phyloP scores from a whole-genome alignment of 352 stramenopile species.

The Pythium folliculosum region DNA sequence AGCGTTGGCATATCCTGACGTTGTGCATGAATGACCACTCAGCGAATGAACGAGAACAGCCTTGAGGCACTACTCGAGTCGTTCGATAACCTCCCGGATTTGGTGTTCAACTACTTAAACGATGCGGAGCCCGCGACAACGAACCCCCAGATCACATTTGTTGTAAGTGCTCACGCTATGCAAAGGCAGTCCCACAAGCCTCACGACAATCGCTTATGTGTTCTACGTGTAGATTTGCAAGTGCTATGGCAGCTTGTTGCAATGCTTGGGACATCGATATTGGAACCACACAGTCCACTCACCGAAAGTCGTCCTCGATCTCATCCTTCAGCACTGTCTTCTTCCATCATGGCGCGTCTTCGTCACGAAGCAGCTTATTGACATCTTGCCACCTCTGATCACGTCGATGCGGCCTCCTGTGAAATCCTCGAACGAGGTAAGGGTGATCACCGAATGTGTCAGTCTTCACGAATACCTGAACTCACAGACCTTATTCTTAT shows the following conservation, averaged over 20 bases:
- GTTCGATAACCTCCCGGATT: slow-evolving; percentile 86
- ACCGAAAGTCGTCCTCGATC: slow-evolving; percentile 58
- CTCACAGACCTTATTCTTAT: neutral
- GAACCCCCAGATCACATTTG: slow-evolving; percentile 73
- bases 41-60: slow-evolving; percentile 83
- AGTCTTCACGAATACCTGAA: neutral
- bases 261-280: slow-evolving; percentile 77
- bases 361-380: slow-evolving; percentile 82
- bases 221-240: slow-evolving; percentile 60
- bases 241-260: slow-evolving; percentile 75
- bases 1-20: neutral
- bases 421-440: slow-evolving; percentile 44
- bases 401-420: slow-evolving; percentile 68
- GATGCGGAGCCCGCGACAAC: slow-evolving; percentile 60
- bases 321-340: slow-evolving; percentile 73
- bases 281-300: slow-evolving; percentile 84
- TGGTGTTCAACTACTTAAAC: slow-evolving; percentile 86
- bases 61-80: slow-evolving; percentile 77
- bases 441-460: neutral
- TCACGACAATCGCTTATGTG: neutral
- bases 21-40: neutral
- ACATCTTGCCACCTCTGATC: slow-evolving; percentile 67
- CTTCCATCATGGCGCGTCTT: slow-evolving; percentile 66
- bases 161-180: slow-evolving; percentile 45
- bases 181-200: neutral